Evolutionary conservation across 129 eudicot species (phyloP), one percentile per base, ranked within the genome.

Genomic region (Flaveria ramosissima): DNA sequence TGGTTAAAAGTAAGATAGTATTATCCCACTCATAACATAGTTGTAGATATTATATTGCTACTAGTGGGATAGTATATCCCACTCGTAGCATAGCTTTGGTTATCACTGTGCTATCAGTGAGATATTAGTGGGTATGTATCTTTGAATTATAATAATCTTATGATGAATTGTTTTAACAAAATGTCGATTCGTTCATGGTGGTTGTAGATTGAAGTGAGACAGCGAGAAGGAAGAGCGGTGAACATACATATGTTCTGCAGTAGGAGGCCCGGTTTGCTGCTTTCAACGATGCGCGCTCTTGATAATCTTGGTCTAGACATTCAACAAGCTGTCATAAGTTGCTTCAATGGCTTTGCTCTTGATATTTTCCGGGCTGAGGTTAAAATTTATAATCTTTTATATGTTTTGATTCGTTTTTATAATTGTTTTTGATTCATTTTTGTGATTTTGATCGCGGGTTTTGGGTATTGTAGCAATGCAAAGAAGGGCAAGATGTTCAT

Each of bases 281-380:
- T 88, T 27, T 88, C 98, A 24, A 90, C 96, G 41, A 77, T 93
- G 88, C 91, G 88, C 74, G 91, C 98, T 70, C 85, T 93, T 70
- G 98, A 90, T 84, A 83, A 62, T 63, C 96, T 93, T 67, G 98
- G 93, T 23, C 79, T 93, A 59, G 98, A 93, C 76, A 79, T 93
- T 59, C 98, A 93, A 74, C 98, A 93, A 89, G 97, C 98, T 51
- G 98, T 93, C 4, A 90, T 93, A 63, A 93, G 97, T 62, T 93
- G 98, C 81, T 90, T 93, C 88, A 93, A 93, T 68, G 98, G 98
- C 7, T 93, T 93, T 21, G 91, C 97, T 19, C 62, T 93, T 75
- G 98, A 93, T 79, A 71, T 93, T 56, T 93, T 93, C 79, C 83
- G 96, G n/a, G 97, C 98, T 21, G 98, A 93, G 98, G 98, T 93